Percentiles rank a stretch among this genome's conserved stretches.
These are phyloP conservation scores for sweet orange (Citrus sinensis) DNA, from an alignment of 345 rosid species.

Conservation along the genomic window DNA sequence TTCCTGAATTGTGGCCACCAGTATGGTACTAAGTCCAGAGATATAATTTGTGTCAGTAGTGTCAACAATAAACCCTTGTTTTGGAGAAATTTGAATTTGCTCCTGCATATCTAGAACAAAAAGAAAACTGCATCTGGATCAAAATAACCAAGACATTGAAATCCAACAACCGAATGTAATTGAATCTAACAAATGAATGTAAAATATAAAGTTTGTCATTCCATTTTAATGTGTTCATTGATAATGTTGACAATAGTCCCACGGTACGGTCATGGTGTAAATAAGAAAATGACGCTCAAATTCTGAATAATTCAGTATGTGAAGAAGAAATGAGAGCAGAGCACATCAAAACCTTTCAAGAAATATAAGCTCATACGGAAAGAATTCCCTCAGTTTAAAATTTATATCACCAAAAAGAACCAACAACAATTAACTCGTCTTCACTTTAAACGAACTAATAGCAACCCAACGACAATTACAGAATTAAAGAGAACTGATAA, in stretches of 20 bases:
- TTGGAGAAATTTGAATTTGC: slow-evolving; percentile 14
- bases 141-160: background rate
- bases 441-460: background rate
- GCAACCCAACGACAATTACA: background rate
- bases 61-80: slow-evolving; percentile 32
- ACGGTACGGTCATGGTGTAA: background rate
- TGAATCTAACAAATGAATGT: background rate
- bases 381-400: background rate
- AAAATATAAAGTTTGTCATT: background rate
- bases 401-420: too few relatives aligned
- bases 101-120: slow-evolving; percentile 27
- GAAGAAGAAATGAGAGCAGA: background rate
- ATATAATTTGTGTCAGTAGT: slow-evolving; percentile 45
- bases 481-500: background rate
- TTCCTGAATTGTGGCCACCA: slow-evolving; percentile 90
- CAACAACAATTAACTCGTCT: background rate
- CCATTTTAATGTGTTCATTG: background rate
- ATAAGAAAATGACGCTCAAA: background rate
- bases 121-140: background rate
- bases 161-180: background rate
- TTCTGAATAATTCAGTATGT: background rate
- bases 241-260: background rate
- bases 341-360: background rate
- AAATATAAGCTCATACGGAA: background rate
- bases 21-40: slow-evolving; percentile 62